Evolutionary conservation across 352 stramenopile genomes (phyloP).

Genomic region (Globisporangium solare): DNA sequence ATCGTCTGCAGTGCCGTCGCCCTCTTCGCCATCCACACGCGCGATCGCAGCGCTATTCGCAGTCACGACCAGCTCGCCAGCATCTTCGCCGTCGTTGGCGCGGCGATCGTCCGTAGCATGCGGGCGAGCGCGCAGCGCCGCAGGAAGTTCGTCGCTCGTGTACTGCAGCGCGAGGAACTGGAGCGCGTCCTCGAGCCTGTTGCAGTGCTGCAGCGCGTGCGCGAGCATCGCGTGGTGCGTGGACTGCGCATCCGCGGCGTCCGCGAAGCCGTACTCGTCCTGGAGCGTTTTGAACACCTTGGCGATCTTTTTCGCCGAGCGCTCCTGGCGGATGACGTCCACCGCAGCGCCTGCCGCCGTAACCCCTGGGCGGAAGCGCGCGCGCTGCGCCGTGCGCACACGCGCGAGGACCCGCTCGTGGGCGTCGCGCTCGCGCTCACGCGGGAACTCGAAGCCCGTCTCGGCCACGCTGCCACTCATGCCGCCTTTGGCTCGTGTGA

Average conservation of each 20-base stretch:
- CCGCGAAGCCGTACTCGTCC: constrained; percentile 42
- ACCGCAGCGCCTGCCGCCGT: constrained; percentile 18
- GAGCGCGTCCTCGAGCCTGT: constrained; percentile 65
- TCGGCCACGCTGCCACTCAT: constrained; percentile 11
- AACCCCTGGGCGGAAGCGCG: constrained; percentile 48
- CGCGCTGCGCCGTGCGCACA: constrained; percentile 27
- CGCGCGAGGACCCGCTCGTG: constrained; percentile 33
- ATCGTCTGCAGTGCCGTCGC: neutral
- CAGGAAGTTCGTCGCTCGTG: constrained; percentile 50
- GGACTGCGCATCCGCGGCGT: constrained; percentile 2
- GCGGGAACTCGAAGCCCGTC: constrained; percentile 52
- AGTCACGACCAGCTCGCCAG: constrained; percentile 29
- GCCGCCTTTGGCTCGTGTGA: too few relatives aligned
- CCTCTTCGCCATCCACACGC: neutral
- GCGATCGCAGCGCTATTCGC: constrained; percentile 13
- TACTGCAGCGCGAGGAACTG: constrained; percentile 55
- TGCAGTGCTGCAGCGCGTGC: constrained; percentile 50
- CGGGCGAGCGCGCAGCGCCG: constrained; percentile 30
- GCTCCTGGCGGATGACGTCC: constrained; percentile 38
- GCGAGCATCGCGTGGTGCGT: constrained; percentile 15
- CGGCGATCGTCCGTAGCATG: neutral
- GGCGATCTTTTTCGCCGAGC: constrained; percentile 45
- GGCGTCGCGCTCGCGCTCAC: constrained; percentile 43
- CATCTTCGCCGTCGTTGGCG: constrained; percentile 11
- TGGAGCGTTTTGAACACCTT: constrained; percentile 36